phyloP scores from a whole-genome alignment of 2,329 filamentous ascomycete species.

The Penicillium italicum region DNA sequence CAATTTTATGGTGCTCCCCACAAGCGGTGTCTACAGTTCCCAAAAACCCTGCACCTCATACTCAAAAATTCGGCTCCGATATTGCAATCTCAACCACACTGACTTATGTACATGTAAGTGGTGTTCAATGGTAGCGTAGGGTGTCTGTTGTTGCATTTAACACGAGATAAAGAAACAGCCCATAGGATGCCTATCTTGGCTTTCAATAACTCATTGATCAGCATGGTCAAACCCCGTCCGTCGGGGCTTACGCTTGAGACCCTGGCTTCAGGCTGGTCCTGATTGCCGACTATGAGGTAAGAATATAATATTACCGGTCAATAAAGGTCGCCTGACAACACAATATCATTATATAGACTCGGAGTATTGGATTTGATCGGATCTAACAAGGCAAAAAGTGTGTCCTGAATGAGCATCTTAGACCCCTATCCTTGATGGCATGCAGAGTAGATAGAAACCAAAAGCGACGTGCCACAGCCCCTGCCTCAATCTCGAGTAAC shows the following conservation, averaged over 20 bases:
- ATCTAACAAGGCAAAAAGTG: background rate
- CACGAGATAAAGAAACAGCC: background rate
- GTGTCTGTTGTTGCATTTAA: background rate
- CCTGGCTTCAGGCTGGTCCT: background rate
- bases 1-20: background rate
- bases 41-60: background rate
- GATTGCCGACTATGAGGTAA: background rate
- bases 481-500: background rate
- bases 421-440: background rate
- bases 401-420: background rate
- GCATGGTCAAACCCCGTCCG: background rate
- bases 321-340: background rate
- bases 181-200: background rate
- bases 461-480: background rate
- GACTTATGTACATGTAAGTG: background rate
- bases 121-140: background rate
- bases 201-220: background rate
- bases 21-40: background rate
- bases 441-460: background rate
- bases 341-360: background rate
- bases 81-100: background rate
- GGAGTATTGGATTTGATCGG: background rate
- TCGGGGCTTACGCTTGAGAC: background rate
- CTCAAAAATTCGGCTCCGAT: background rate
- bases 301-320: background rate